Evolutionary conservation across 2,329 filamentous ascomycete species (phyloP).

Genomic region (Phaeoacremonium minimum): DNA sequence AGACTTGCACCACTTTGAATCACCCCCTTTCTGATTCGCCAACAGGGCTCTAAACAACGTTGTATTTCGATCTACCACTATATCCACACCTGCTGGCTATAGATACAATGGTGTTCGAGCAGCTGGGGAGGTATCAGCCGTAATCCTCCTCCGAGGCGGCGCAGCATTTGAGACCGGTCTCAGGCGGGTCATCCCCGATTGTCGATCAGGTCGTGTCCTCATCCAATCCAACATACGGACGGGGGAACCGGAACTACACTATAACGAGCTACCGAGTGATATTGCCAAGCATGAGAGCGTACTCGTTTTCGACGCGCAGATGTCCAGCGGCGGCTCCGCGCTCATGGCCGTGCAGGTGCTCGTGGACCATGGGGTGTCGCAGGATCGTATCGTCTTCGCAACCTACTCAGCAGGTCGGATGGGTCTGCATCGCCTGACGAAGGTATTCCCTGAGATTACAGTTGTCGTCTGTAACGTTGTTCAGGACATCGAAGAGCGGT

Average conservation of each 20-base stretch:
- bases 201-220: slow-evolving; percentile 79
- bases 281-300: slow-evolving; percentile 75
- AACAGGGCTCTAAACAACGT: slow-evolving; percentile 73
- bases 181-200: slow-evolving; percentile 88
- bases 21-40: not conserved
- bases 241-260: slow-evolving; percentile 90
- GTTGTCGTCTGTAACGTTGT: slow-evolving; percentile 83
- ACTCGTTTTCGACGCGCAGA: slow-evolving; percentile 85
- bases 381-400: slow-evolving; percentile 84
- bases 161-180: slow-evolving; percentile 84
- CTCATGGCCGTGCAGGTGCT: slow-evolving; percentile 97
- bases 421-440: slow-evolving; percentile 79
- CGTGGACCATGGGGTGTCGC: slow-evolving; percentile 84
- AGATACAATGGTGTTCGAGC: slow-evolving; percentile 68
- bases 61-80: slow-evolving; percentile 57
- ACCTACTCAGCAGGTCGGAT: slow-evolving; percentile 85
- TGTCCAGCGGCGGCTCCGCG: slow-evolving; percentile 80
- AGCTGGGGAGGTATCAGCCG: slow-evolving; percentile 74
- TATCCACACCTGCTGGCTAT: slow-evolving; percentile 68
- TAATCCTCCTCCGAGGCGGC: slow-evolving; percentile 84
- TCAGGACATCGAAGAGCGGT: slow-evolving; percentile 77
- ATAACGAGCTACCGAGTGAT: slow-evolving; percentile 71
- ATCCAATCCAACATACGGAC: slow-evolving; percentile 85
- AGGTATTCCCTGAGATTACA: slow-evolving; percentile 82
- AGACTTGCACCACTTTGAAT: too few relatives aligned